phyloP scores from a whole-genome alignment of 1,284 basidiomycete species.

The Ganoderma resinaceum region DNA sequence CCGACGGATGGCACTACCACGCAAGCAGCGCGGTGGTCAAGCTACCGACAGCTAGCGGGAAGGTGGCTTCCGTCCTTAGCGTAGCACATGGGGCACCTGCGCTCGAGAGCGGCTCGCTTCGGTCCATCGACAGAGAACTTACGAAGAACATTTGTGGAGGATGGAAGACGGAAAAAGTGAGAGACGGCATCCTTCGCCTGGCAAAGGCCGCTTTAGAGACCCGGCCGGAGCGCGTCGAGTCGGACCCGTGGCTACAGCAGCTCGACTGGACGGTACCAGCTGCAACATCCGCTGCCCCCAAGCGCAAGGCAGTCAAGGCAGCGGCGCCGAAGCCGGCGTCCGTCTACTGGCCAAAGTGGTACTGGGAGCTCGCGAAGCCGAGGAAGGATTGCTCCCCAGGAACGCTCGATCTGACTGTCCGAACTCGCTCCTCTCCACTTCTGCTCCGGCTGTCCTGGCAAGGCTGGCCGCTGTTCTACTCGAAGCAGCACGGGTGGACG shows the following conservation, averaged over 20 bases:
- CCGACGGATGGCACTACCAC: slow-evolving; percentile 74
- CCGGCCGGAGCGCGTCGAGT: slow-evolving; percentile 32
- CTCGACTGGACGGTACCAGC: slow-evolving; percentile 66
- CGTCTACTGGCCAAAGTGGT: slow-evolving; percentile 91
- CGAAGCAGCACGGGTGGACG: slow-evolving; percentile 91
- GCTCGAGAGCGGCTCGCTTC: slow-evolving; percentile 48
- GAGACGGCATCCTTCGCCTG: slow-evolving; percentile 44
- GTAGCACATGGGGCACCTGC: slow-evolving; percentile 49
- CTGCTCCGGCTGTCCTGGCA: slow-evolving; percentile 91
- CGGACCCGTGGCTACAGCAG: slow-evolving; percentile 68
- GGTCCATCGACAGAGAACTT: slow-evolving; percentile 46
- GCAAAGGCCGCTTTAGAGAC: slow-evolving; percentile 43
- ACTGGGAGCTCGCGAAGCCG: slow-evolving; percentile 87
- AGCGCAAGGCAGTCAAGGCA: slow-evolving; percentile 30
- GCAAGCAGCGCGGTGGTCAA: slow-evolving; percentile 44
- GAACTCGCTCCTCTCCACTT: slow-evolving; percentile 85
- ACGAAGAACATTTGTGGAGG: slow-evolving; percentile 51
- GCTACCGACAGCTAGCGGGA: slow-evolving; percentile 47
- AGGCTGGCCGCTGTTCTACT: slow-evolving; percentile 86
- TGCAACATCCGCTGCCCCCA: not conserved
- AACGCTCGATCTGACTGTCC: slow-evolving; percentile 86
- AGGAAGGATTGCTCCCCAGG: slow-evolving; percentile 70
- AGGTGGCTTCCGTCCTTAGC: slow-evolving; percentile 48
- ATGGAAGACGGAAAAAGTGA: slow-evolving; percentile 41
- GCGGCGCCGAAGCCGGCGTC: slow-evolving; percentile 49